These are phyloP conservation scores for maize (Zea mays) DNA, from an alignment of 176 grass and related monocot species.

Conservation along the genomic window DNA sequence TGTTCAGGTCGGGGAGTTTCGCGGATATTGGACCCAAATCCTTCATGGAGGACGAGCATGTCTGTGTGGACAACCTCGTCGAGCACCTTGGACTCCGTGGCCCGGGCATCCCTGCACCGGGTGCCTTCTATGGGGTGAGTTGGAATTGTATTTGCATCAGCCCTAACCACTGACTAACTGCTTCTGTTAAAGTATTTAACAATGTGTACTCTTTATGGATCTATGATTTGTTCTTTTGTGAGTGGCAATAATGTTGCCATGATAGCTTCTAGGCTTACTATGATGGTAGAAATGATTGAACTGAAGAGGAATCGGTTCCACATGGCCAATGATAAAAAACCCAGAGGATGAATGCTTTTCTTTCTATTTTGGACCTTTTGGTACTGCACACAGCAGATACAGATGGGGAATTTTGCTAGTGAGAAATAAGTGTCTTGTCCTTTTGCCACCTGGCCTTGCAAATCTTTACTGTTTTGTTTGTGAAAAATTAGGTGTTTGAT, in stretches of 20 bases:
- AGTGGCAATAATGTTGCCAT: slow-evolving; percentile 34
- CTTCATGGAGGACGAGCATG: slow-evolving; percentile 93
- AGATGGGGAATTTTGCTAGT: neutral
- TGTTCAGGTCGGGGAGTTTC: slow-evolving; percentile 83
- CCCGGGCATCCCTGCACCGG: slow-evolving; percentile 56
- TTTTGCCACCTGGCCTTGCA: neutral
- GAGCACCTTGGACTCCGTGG: slow-evolving; percentile 51
- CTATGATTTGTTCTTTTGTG: slow-evolving; percentile 33
- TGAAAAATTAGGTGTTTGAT: slow-evolving; percentile 74
- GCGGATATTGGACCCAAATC: slow-evolving; percentile 69
- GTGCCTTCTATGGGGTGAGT: slow-evolving; percentile 94
- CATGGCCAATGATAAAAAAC: slow-evolving; percentile 16
- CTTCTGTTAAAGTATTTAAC: slow-evolving; percentile 29
- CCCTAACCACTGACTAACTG: neutral
- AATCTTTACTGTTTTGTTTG: slow-evolving; percentile 39
- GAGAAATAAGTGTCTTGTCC: neutral
- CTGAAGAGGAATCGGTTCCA: slow-evolving; percentile 17
- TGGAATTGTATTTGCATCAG: slow-evolving; percentile 14
- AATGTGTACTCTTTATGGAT: slow-evolving; percentile 22
- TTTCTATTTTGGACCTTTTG: slow-evolving; percentile 10
- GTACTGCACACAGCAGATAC: neutral
- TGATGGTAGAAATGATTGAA: slow-evolving; percentile 51
- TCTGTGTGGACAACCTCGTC: slow-evolving; percentile 78
- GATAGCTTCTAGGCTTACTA: slow-evolving; percentile 25
- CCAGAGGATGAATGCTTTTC: neutral